phyloP scores from a whole-genome alignment of 2,329 filamentous ascomycete species.

The Curvularia eragrostidis region DNA sequence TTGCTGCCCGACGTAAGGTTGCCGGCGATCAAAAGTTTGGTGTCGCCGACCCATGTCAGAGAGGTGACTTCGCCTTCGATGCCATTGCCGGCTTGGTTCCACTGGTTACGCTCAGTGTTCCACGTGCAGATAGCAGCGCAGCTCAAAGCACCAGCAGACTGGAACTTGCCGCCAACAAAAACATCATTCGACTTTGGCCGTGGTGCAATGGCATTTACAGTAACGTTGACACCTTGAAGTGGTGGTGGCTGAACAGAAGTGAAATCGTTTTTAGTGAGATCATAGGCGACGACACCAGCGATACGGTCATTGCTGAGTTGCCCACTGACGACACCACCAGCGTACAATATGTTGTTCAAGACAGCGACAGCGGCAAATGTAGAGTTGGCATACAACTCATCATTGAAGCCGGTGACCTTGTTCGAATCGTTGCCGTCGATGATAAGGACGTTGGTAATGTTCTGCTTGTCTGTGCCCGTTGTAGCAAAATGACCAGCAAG shows the following conservation, averaged over 20 bases:
- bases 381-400: conserved; percentile 72
- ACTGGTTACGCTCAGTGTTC: conserved; percentile 72
- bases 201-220: conserved; percentile 77
- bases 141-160: conserved; percentile 79
- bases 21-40: conserved; percentile 77
- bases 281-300: conserved; percentile 79
- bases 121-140: conserved; percentile 86
- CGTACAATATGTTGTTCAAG: conserved; percentile 67
- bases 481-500: conserved; percentile 87
- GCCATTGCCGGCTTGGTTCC: conserved; percentile 78
- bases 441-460: conserved; percentile 80
- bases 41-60: conserved; percentile 78
- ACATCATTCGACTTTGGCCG: conserved; percentile 75
- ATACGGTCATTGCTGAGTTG: conserved; percentile 67
- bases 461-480: conserved; percentile 69
- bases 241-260: conserved; percentile 73
- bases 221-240: conserved; percentile 71
- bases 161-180: conserved; percentile 86
- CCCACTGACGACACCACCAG: conserved; percentile 81
- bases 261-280: conserved; percentile 71
- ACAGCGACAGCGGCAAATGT: conserved; percentile 72
- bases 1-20: conserved; percentile 73
- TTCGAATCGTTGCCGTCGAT: conserved; percentile 76
- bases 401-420: conserved; percentile 71
- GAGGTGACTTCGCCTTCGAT: conserved; percentile 73